Percentiles rank a stretch among this genome's conserved stretches.
These are phyloP conservation scores for Schizopora paradoxa DNA, from an alignment of 1,284 basidiomycete species.

Conservation along the genomic window DNA sequence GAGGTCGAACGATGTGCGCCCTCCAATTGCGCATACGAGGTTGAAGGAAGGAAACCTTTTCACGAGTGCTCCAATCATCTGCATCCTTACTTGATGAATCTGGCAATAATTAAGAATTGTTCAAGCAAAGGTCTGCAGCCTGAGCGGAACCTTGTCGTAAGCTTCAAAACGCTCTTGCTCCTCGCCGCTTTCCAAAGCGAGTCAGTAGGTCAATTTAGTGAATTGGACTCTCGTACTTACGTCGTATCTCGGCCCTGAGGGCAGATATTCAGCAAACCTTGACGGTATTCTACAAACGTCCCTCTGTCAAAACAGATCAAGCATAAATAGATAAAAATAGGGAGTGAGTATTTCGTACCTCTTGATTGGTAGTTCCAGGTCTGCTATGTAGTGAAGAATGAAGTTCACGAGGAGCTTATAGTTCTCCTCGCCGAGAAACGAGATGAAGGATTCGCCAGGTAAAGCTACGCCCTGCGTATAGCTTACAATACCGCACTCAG, in stretches of 20 bases:
- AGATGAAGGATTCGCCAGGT: conserved; percentile 83
- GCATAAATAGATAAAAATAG: neutral
- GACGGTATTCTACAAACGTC: conserved; percentile 94
- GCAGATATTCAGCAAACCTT: conserved; percentile 96
- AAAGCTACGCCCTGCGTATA: conserved; percentile 80
- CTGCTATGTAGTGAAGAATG: conserved; percentile 86
- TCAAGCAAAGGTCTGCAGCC: neutral
- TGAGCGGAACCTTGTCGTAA: conserved; percentile 65
- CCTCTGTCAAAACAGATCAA: conserved; percentile 47
- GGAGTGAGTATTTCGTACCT: conserved; percentile 47
- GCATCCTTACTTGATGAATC: conserved; percentile 63
- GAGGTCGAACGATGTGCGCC: conserved; percentile 94
- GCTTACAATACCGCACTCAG: conserved; percentile 92
- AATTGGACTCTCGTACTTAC: conserved; percentile 37
- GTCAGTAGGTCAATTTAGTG: neutral
- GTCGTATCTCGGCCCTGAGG: conserved; percentile 95
- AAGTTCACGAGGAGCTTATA: conserved; percentile 94
- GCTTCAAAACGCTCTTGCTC: conserved; percentile 76
- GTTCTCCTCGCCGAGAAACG: conserved; percentile 85
- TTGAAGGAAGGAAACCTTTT: conserved; percentile 82
- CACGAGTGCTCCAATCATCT: conserved; percentile 74
- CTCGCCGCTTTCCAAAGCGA: conserved; percentile 43
- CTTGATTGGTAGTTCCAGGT: conserved; percentile 92
- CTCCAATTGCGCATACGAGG: conserved; percentile 91
- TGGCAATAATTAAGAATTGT: conserved; percentile 20